A percentile compares a stretch with the other conserved stretches of the same genome.
Evolutionary conservation across 2,329 filamentous ascomycete species (phyloP).

Genomic region (Fusarium sp.): DNA sequence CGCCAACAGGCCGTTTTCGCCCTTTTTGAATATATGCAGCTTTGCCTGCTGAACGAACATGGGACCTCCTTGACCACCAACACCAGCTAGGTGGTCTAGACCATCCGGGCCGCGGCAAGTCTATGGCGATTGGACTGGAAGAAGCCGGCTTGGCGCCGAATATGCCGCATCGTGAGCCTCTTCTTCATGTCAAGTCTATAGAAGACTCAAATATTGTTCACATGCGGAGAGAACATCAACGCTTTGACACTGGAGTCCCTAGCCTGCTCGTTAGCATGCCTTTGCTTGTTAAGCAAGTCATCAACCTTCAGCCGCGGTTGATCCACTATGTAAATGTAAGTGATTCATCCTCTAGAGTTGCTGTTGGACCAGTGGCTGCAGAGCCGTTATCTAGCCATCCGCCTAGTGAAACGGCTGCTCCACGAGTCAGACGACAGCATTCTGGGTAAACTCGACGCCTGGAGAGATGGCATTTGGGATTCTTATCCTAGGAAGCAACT

Average conservation of each 20-base stretch:
- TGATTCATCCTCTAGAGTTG: not conserved
- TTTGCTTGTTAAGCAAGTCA: not conserved
- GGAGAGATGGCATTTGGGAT: slow-evolving; percentile 3
- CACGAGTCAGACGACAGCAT: slow-evolving; percentile 13
- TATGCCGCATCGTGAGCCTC: slow-evolving; percentile 6
- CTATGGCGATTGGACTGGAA: slow-evolving; percentile 9
- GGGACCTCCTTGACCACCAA: slow-evolving; percentile 2
- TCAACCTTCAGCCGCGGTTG: slow-evolving; percentile 10
- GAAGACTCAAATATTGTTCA: not conserved
- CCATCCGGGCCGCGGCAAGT: slow-evolving; percentile 15
- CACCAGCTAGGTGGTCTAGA: slow-evolving; percentile 9
- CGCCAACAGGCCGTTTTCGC: not conserved
- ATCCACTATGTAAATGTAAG: slow-evolving; percentile 13
- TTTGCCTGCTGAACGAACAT: slow-evolving; percentile 4
- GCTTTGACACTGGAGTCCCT: slow-evolving; percentile 22
- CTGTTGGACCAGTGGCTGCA: slow-evolving; percentile 1
- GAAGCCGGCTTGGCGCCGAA: slow-evolving; percentile 6
- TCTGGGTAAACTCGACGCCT: slow-evolving; percentile 14
- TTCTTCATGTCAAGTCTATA: not conserved
- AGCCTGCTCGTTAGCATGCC: slow-evolving; percentile 1
- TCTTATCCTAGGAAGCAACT: not conserved
- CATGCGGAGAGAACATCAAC: slow-evolving; percentile 16
- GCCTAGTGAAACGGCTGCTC: slow-evolving; percentile 19
- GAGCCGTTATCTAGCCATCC: slow-evolving; percentile 5
- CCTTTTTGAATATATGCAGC: slow-evolving; percentile 18